Evolutionary conservation across 2,329 filamentous ascomycete genomes (phyloP).

Genomic region (Hypoxylon sp.): DNA sequence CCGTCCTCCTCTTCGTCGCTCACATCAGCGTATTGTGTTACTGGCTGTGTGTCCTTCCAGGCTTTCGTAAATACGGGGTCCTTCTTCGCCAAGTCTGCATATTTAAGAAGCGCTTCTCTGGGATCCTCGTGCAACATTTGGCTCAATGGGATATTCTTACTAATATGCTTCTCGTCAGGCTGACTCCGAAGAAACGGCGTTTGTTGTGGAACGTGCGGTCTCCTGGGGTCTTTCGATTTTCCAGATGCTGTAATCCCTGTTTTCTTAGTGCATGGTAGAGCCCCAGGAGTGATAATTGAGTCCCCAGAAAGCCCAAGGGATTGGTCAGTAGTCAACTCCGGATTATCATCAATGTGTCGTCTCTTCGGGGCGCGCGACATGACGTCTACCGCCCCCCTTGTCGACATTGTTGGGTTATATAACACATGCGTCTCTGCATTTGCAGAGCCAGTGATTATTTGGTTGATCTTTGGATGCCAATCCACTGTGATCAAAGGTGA

Average conservation of each 20-base stretch:
- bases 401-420: constrained; percentile 89
- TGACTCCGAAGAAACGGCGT: constrained; percentile 94
- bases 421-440: constrained; percentile 92
- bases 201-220: constrained; percentile 85
- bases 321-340: constrained; percentile 87
- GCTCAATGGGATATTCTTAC: constrained; percentile 88
- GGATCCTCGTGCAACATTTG: constrained; percentile 97
- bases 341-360: constrained; percentile 94
- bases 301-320: constrained; percentile 86
- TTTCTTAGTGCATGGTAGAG: constrained; percentile 67
- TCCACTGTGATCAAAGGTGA: constrained; percentile 85
- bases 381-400: constrained; percentile 85
- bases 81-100: constrained; percentile 91
- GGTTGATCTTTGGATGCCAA: constrained; percentile 96
- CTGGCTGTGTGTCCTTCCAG: constrained; percentile 92
- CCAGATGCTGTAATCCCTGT: constrained; percentile 85
- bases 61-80: constrained; percentile 96
- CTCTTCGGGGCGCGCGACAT: constrained; percentile 96
- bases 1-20: constrained; percentile 86
- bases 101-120: constrained; percentile 92
- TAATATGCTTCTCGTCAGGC: constrained; percentile 90
- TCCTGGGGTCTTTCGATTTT: constrained; percentile 80
- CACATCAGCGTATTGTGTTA: constrained; percentile 89
- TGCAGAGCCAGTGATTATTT: constrained; percentile 93
- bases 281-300: constrained; percentile 79